Evolutionary conservation across 805 yeast genomes (phyloP).

Genomic region (Teunomyces aglyptinius): DNA sequence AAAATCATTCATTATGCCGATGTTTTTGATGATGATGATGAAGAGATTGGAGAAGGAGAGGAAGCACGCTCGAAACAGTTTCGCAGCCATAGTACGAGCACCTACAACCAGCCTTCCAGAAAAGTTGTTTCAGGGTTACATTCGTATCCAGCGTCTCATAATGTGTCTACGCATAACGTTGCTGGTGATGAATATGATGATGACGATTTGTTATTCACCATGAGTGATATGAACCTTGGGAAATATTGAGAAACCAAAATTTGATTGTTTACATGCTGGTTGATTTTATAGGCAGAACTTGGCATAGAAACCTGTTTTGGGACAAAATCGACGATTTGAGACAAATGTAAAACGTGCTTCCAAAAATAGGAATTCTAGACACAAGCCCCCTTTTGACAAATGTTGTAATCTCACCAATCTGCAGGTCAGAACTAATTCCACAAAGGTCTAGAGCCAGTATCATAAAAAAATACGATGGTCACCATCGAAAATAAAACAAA

Average conservation of each 20-base stretch:
- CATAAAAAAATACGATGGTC: neutral
- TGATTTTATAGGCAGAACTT: neutral
- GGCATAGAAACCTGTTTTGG: neutral
- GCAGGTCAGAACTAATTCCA: neutral
- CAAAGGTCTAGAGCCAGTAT: neutral
- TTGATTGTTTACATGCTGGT: too few relatives aligned
- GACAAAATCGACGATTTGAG: neutral
- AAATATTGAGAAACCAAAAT: constrained; percentile 14
- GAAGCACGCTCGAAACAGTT: neutral
- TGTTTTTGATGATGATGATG: constrained; percentile 50
- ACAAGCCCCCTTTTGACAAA: neutral
- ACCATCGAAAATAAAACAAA: neutral
- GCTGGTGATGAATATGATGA: constrained; percentile 36
- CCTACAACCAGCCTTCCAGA: neutral
- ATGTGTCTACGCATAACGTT: constrained; percentile 1
- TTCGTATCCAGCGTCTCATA: constrained; percentile 1
- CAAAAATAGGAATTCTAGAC: neutral
- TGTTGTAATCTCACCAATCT: neutral
- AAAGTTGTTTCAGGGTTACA: constrained; percentile 1
- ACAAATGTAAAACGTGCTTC: neutral
- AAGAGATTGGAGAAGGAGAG: constrained; percentile 19
- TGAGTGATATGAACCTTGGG: constrained; percentile 68
- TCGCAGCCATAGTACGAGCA: constrained; percentile 2
- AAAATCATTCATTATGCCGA: constrained; percentile 33
- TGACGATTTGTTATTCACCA: constrained; percentile 64